Conservation (phyloP, 768 basidiomycete species). For the Ramaria sp. region DNA sequence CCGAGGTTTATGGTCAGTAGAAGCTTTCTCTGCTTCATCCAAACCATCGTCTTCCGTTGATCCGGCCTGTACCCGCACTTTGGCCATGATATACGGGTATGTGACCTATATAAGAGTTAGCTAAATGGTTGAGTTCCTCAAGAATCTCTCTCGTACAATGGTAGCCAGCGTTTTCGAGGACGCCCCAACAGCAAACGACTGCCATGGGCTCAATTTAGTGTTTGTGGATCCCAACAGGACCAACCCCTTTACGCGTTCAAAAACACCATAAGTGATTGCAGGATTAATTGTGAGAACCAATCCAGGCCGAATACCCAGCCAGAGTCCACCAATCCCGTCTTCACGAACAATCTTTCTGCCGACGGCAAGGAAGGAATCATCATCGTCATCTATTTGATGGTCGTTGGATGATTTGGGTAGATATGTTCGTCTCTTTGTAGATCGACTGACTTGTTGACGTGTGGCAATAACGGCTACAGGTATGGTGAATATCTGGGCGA, state of each 20-base stretch:
- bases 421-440: neutral
- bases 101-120: conserved; percentile 53
- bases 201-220: conserved; percentile 63
- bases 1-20: conserved; percentile 22
- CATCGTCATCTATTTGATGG: conserved; percentile 17
- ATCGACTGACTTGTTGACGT: conserved; percentile 78
- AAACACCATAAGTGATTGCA: conserved; percentile 93
- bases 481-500: conserved; percentile 97
- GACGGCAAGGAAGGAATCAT: conserved; percentile 71
- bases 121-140: neutral
- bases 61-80: conserved; percentile 89
- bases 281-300: conserved; percentile 96
- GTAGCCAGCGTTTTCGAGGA: conserved; percentile 93
- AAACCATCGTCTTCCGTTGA: conserved; percentile 31
- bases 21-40: conserved; percentile 35
- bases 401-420: neutral
- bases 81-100: conserved; percentile 94
- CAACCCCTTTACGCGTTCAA: conserved; percentile 79
- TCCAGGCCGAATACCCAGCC: conserved; percentile 88
- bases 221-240: conserved; percentile 37
- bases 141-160: conserved; percentile 45
- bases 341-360: conserved; percentile 81
- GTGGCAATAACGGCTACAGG: conserved; percentile 97
- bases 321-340: conserved; percentile 79
- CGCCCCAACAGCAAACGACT: conserved; percentile 82